phyloP scores from a whole-genome alignment of 441 rosid genomes.

The Gossypium gossypioides region DNA sequence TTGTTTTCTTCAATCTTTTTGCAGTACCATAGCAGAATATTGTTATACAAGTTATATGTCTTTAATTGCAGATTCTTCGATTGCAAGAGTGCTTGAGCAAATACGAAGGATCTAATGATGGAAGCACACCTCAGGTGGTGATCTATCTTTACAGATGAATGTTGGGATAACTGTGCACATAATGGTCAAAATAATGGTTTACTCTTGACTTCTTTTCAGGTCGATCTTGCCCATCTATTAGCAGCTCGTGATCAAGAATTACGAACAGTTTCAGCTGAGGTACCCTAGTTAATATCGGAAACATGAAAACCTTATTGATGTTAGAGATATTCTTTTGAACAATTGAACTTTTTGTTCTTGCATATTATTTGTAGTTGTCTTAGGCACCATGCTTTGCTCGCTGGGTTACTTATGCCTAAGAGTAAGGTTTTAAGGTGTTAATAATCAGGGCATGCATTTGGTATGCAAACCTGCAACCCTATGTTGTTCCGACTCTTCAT shows the following conservation, averaged over 20 bases:
- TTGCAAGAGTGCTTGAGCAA: conserved; percentile 86
- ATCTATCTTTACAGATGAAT: conserved; percentile 10
- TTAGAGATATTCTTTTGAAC: not conserved
- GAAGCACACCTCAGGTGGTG: conserved; percentile 78
- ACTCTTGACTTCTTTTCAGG: conserved; percentile 35
- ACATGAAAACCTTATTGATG: not conserved
- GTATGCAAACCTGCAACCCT: not conserved
- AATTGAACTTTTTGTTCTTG: not conserved
- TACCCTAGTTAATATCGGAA: conserved; percentile 2
- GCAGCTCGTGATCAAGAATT: conserved; percentile 77
- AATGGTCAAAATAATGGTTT: not conserved
- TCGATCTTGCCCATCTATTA: conserved; percentile 88
- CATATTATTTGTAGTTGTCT: not conserved
- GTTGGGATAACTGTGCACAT: not conserved
- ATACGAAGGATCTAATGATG: conserved; percentile 74
- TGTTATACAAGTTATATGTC: not conserved
- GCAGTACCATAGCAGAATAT: conserved; percentile 1
- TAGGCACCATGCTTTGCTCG: not conserved
- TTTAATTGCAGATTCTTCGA: conserved; percentile 61
- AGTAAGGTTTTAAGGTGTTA: not conserved
- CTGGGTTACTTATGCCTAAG: not conserved
- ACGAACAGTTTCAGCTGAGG: conserved; percentile 72
- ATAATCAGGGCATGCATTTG: not conserved
- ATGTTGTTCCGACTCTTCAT: not conserved
- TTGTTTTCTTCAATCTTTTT: conserved; percentile 2